Conservation (phyloP, 208 protist genomes). For the Trypanosomatidae sp. region DNA sequence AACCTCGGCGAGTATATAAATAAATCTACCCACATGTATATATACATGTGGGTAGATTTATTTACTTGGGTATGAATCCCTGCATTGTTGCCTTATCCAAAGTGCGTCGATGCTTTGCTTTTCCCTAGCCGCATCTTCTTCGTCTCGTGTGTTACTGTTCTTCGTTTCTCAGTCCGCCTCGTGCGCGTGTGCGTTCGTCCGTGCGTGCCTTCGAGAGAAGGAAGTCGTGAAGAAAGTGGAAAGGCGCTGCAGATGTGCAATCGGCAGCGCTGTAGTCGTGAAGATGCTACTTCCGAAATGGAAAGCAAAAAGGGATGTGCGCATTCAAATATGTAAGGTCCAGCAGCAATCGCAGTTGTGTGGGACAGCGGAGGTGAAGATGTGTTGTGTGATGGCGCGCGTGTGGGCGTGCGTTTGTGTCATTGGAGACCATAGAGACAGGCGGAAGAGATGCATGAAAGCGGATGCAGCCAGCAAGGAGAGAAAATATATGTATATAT, state of each 20-base stretch:
- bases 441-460: not conserved
- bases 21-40: not conserved
- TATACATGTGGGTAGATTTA: not conserved
- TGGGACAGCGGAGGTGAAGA: not conserved
- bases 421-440: not conserved
- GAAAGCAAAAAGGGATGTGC: not conserved
- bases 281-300: not conserved
- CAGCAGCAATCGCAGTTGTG: not conserved
- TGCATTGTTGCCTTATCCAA: not conserved
- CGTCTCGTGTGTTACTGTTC: not conserved
- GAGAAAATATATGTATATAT: not conserved
- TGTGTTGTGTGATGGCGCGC: not conserved
- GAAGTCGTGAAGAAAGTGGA: not conserved
- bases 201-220: not conserved
- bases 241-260: not conserved
- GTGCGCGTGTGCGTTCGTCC: not conserved
- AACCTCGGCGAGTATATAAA: not conserved
- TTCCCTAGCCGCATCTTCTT: too few species aligned
- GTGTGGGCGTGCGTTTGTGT: not conserved
- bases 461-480: not conserved
- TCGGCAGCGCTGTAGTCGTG: not conserved
- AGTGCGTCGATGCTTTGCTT: not conserved
- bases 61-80: not conserved
- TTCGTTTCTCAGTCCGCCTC: too few species aligned
- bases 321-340: not conserved